Percentiles rank a stretch among this genome's conserved stretches.
These are phyloP conservation scores for Nakaseomyces nivariensis DNA, from an alignment of 1,139 yeast genomes.

Conservation along the genomic window DNA sequence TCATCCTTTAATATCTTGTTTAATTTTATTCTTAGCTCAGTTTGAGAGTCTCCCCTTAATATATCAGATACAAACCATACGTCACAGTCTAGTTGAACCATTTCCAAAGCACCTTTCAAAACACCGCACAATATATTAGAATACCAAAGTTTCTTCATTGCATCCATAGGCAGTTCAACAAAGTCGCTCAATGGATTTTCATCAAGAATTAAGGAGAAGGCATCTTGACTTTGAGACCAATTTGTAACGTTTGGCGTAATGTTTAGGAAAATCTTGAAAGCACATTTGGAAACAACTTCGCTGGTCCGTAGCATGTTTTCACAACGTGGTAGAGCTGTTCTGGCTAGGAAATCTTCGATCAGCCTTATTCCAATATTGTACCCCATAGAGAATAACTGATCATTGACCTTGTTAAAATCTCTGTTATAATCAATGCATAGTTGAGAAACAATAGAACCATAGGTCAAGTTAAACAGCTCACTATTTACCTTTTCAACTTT, in stretches of 20 bases:
- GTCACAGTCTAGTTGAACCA: slow-evolving; percentile 92
- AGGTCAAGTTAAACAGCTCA: slow-evolving; percentile 83
- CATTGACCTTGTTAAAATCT: slow-evolving; percentile 70
- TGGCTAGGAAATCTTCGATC: slow-evolving; percentile 87
- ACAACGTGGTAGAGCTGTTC: slow-evolving; percentile 78
- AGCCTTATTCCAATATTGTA: slow-evolving; percentile 85
- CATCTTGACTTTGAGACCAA: slow-evolving; percentile 70
- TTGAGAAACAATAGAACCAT: slow-evolving; percentile 93
- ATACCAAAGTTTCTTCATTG: slow-evolving; percentile 76
- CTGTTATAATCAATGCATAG: slow-evolving; percentile 72
- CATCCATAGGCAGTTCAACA: slow-evolving; percentile 79
- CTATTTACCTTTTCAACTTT: slow-evolving; percentile 84
- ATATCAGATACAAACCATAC: slow-evolving; percentile 71
- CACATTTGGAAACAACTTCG: slow-evolving; percentile 75
- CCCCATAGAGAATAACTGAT: slow-evolving; percentile 86
- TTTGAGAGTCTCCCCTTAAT: slow-evolving; percentile 70
- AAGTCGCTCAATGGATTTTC: slow-evolving; percentile 93
- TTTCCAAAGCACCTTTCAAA: slow-evolving; percentile 80
- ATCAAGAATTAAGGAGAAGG: slow-evolving; percentile 60
- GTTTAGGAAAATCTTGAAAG: slow-evolving; percentile 82
- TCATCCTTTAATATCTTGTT: slow-evolving; percentile 77
- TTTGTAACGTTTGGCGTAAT: slow-evolving; percentile 65
- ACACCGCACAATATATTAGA: slow-evolving; percentile 87
- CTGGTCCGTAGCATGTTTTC: slow-evolving; percentile 75
- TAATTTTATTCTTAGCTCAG: slow-evolving; percentile 70